Conservation (phyloP, 2,329 filamentous ascomycete species). For the Phyllosticta citribraziliensis region DNA sequence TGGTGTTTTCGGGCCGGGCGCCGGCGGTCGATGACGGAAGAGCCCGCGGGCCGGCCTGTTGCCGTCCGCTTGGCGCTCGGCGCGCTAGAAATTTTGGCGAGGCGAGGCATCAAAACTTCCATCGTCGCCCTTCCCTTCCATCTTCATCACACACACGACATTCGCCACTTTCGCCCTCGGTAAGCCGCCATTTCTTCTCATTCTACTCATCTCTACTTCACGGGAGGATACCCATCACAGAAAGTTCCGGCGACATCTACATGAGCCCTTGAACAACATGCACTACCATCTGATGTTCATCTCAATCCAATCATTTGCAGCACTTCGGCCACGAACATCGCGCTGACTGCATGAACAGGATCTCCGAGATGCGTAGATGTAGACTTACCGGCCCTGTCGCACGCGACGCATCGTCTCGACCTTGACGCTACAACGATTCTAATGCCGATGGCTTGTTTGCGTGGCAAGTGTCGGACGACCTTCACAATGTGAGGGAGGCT, state of each 20-base stretch:
- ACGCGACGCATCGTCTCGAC: neutral
- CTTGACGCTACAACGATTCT: neutral
- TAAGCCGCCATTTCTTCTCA: neutral
- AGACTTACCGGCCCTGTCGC: neutral
- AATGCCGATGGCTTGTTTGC: neutral
- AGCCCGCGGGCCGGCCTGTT: neutral
- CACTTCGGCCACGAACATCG: neutral
- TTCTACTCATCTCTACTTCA: conserved; percentile 13
- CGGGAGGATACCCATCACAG: conserved; percentile 46
- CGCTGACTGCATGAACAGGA: neutral
- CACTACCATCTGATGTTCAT: conserved; percentile 46
- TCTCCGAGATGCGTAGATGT: neutral
- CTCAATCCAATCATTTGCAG: neutral
- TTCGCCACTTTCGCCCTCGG: neutral
- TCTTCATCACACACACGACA: neutral
- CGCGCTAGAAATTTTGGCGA: neutral
- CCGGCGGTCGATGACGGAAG: neutral
- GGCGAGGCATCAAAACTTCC: neutral
- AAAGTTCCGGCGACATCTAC: conserved; percentile 43
- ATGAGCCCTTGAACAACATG: conserved; percentile 51
- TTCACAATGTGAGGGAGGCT: neutral
- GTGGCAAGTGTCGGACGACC: neutral
- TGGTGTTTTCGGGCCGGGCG: neutral
- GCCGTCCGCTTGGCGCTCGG: neutral
- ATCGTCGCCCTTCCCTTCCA: neutral